Evolutionary conservation across 192 early-diverging fungal species (phyloP), one percentile per base, ranked within the genome.

Genomic region (Dissophora globulifera): DNA sequence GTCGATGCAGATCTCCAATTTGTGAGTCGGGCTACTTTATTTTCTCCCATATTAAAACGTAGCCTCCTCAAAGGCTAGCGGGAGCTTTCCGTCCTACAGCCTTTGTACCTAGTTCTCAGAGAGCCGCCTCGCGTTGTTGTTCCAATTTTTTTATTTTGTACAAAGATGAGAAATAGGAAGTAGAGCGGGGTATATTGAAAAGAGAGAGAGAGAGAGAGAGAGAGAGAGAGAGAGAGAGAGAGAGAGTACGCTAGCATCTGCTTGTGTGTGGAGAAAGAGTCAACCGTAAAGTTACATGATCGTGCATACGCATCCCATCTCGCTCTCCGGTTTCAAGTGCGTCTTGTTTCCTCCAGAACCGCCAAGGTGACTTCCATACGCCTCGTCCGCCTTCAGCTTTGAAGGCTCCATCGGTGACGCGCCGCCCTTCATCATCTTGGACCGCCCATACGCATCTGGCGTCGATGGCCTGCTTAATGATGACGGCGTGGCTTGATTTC

Each of bases 211-310:
- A 49, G 32, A 58, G 23, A 45, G 42, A 45, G 31, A 58, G 43
- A 33, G 42, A 58, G 11, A 12, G 11, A 22, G 57, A 33, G 51
- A 25, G 30, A 60, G 32, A 25, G 58, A 16, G 59, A 60, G 58
- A 46, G 26, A 32, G 58, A 60, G 41, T 60, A 29, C 22, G 25
- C 12, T 3, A 16, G 50, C 17, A 29, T n/a, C n/a, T n/a, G n/a
- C n/a, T n/a, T n/a, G n/a, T n/a, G 30, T 40, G n/a, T 23, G 51
- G n/a, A 32, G 25, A 50, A 27, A 49, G 29, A 62, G 51, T 35
- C 20, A 51, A 62, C 9, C 25, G 31, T 50, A 22, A 15, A 19
- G 49, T 41, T 75, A 75, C 71, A 75, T 75, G 38, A 75, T 66
- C 10, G 45, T 38, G 26, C 71, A 75, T 10, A 75, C 35, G 46